A percentile compares a stretch with the other conserved stretches of the same genome.
Conservation (phyloP, 805 yeast species). For the Candida coleopterorum region DNA sequence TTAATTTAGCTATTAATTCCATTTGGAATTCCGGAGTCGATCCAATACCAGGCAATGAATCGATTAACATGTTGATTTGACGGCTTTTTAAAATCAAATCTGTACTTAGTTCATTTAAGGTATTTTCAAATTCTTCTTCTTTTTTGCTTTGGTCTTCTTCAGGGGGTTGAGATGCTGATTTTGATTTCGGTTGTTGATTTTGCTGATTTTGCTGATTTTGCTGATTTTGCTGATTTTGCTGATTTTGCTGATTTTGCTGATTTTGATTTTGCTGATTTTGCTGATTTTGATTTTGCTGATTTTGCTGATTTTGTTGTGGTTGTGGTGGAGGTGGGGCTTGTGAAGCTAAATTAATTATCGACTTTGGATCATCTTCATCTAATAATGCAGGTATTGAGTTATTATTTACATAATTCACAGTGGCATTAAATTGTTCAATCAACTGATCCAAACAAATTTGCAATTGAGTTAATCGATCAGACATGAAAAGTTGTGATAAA, state of each 20-base stretch:
- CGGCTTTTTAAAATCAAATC: conserved; percentile 83
- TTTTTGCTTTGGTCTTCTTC: conserved; percentile 10
- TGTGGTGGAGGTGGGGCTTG: conserved; percentile 46
- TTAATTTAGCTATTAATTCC: conserved; percentile 55
- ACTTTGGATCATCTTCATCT: conserved; percentile 64
- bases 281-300: conserved; percentile 4
- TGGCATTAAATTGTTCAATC: conserved; percentile 74
- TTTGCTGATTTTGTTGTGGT: conserved; percentile 11
- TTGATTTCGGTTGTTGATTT: conserved; percentile 25
- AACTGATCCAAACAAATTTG: conserved; percentile 84
- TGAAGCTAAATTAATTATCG: conserved; percentile 60
- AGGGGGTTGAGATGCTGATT: conserved; percentile 44
- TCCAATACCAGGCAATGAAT: conserved; percentile 89
- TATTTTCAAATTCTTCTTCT: conserved; percentile 32
- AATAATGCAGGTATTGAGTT: conserved; percentile 33
- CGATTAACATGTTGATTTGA: conserved; percentile 81
- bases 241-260: conserved; percentile 20
- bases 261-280: conserved; percentile 27
- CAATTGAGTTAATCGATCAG: conserved; percentile 85
- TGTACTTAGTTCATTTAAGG: conserved; percentile 70
- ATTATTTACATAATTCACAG: conserved; percentile 60
- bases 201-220: conserved; percentile 29
- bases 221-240: conserved; percentile 19
- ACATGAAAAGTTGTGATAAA: too few species aligned
- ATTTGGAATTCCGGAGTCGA: conserved; percentile 74